A percentile compares a stretch with the other conserved stretches of the same genome.
Evolutionary conservation across 2,329 filamentous ascomycete genomes (phyloP).

Genomic region (Fusarium pseudocircinatum): DNA sequence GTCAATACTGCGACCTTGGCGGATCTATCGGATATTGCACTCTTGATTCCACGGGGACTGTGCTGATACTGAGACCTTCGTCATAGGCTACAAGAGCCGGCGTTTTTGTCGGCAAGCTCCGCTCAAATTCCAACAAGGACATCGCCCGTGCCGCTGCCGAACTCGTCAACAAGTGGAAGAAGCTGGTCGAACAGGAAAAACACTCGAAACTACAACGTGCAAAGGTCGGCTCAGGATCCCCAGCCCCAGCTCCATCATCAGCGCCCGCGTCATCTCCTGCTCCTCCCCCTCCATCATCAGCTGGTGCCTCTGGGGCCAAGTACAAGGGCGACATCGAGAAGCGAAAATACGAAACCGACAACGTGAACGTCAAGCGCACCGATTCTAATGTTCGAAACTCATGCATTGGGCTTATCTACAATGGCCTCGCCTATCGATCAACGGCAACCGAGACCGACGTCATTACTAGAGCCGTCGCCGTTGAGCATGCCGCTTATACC

Average conservation of each 20-base stretch:
- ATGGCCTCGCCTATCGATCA: slow-evolving; percentile 80
- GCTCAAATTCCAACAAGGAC: slow-evolving; percentile 81
- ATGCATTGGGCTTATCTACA: slow-evolving; percentile 92
- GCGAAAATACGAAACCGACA: slow-evolving; percentile 83
- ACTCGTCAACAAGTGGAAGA: slow-evolving; percentile 89
- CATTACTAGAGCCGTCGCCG: slow-evolving; percentile 79
- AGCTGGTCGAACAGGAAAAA: slow-evolving; percentile 75
- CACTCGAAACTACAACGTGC: slow-evolving; percentile 56
- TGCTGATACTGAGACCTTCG: slow-evolving; percentile 22
- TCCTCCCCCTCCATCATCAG: slow-evolving; percentile 55
- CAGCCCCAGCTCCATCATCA: slow-evolving; percentile 59
- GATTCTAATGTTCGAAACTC: slow-evolving; percentile 79
- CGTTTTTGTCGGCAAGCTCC: slow-evolving; percentile 84
- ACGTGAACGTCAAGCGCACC: slow-evolving; percentile 80
- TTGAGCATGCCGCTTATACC: slow-evolving; percentile 81
- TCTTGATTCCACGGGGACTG: background rate
- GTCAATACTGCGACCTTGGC: background rate
- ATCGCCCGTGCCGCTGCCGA: slow-evolving; percentile 81
- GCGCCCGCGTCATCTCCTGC: slow-evolving; percentile 63
- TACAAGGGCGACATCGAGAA: slow-evolving; percentile 77
- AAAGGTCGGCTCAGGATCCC: slow-evolving; percentile 51
- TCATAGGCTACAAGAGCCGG: slow-evolving; percentile 84
- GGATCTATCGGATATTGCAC: background rate
- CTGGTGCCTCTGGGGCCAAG: slow-evolving; percentile 55
- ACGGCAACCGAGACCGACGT: slow-evolving; percentile 76